Evolutionary conservation across 2,329 filamentous ascomycete species (phyloP), one percentile per base, ranked within the genome.

Genomic region (Hymenoscyphus fructigenus): DNA sequence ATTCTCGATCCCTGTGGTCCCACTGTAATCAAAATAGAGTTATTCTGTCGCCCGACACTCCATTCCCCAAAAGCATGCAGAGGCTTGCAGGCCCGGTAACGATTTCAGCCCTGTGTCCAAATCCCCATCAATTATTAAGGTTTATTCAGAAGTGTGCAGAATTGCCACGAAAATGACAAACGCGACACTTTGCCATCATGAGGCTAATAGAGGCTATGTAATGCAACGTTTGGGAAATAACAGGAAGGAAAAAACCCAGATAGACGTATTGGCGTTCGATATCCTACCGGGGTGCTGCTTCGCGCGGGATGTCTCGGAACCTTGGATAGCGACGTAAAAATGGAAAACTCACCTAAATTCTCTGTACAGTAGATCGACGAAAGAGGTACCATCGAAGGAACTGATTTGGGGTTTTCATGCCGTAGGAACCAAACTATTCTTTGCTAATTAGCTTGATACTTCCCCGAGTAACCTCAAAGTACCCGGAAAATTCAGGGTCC

Each of bases 81-180:
- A 23, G n/a, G 44, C n/a, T 17, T 26, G 44, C 44, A 50, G 44
- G 10, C n/a, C 20, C 44, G 9, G 44, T 50, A 50, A 10, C n/a
- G 20, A 23, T 20, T 50, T 50, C 44, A 50, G 44, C 44, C 44
- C 44, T 50, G 44, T 50, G 20, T 23, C n/a, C n/a, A 50, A 50
- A 20, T 50, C 20, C 7, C 20, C 7, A 26, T 50, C 44, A 20
- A 50, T 50, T 50, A 50, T 23, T 23, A 26, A 50, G 20, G 9
- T 26, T 50, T 50, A 26, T 50, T 50, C 44, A 50, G n/a, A 50
- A 20, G 5, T 26, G 20, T 50, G 17, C 44, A 50, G 9, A 50
- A 20, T 50, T 50, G 44, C 44, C 44, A 50, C 44, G 44, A 50
- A 26, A 50, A 50, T 50, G n/a, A 50, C 44, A 50, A 50, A 50